Evolutionary conservation across 2,329 filamentous ascomycete species (phyloP), one percentile per base, ranked within the genome.

Genomic region (Metarhizium humberi): DNA sequence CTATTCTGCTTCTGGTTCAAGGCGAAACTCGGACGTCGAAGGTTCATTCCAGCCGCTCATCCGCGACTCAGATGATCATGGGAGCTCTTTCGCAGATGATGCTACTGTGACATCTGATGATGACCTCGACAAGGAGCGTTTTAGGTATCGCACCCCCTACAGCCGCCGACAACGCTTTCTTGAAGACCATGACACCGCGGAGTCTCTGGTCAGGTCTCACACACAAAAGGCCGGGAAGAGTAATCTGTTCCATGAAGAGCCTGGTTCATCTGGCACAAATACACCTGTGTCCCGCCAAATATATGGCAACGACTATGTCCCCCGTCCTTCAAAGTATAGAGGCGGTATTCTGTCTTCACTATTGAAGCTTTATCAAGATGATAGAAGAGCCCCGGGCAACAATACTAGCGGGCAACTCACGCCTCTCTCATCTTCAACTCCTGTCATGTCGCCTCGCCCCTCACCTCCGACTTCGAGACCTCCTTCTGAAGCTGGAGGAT

Each of bases 281-380:
- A 74, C 72, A 2, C 72, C 72, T 1, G 60, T 69, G 10, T 59
- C 65, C 18, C 75, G 81, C 47, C 75, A 79, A 25, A 78, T 81
- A 47, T 78, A 81, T 55, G 64, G 63, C 14, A 67, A 73, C 49
- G 72, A 74, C 55, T 89, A 88, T 64, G 80, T 88, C 18, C 82
- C 85, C 48, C 76, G 78, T 46, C 88, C 88, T 4, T 71, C 76
- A 25, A 80, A 85, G 59, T 92, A 89, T 66, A 82, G 85, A 51
- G 86, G 85, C 34, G 88, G 90, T 34, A 81, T 92, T 50, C 73
- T 95, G 1, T 84, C 85, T 2, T 86, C 84, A 0, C 73, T 95
- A 0, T 73, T 94, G 51, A 88, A 85, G 67, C 75, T 91, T 10
- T 86, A 89, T 63, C 78, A 82, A 56, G 74, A 81, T 57, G 74